A percentile compares a stretch with the other conserved stretches of the same genome.
phyloP scores from a whole-genome alignment of 2,329 filamentous ascomycete genomes.

The Aspergillus quadrilineatus region DNA sequence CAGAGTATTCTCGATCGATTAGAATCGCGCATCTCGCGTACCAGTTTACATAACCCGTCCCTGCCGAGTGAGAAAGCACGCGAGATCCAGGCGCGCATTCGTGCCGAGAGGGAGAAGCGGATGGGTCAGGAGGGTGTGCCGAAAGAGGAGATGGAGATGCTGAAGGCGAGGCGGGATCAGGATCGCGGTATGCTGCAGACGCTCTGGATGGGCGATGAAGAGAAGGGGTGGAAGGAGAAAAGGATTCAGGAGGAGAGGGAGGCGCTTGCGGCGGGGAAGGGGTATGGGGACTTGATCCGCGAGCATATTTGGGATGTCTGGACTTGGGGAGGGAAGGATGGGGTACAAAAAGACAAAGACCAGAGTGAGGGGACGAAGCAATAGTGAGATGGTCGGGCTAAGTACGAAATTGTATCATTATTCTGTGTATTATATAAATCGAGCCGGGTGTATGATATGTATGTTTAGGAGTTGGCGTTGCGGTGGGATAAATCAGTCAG shows the following conservation, averaged over 20 bases:
- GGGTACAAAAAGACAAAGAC: neutral
- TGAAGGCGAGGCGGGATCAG: constrained; percentile 30
- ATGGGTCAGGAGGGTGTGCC: constrained; percentile 22
- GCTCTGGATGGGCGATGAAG: constrained; percentile 45
- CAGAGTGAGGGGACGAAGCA: constrained; percentile 3
- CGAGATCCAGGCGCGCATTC: constrained; percentile 34
- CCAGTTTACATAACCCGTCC: neutral
- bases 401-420: neutral
- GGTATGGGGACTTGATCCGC: constrained; percentile 47
- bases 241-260: constrained; percentile 44
- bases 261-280: constrained; percentile 44
- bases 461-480: too few species aligned
- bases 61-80: constrained; percentile 36
- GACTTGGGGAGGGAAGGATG: constrained; percentile 37
- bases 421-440: neutral
- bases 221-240: constrained; percentile 45
- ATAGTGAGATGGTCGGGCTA: neutral
- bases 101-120: constrained; percentile 29
- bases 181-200: constrained; percentile 31
- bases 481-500: too few species aligned
- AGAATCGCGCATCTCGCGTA: constrained; percentile 23
- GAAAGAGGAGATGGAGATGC: constrained; percentile 35
- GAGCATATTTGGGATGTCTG: constrained; percentile 50
- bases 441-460: too few species aligned
- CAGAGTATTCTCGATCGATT: constrained; percentile 36